Base-by-base conservation (phyloP, 2,329 filamentous ascomycete species). In the Diaporthe sp. region DNA sequence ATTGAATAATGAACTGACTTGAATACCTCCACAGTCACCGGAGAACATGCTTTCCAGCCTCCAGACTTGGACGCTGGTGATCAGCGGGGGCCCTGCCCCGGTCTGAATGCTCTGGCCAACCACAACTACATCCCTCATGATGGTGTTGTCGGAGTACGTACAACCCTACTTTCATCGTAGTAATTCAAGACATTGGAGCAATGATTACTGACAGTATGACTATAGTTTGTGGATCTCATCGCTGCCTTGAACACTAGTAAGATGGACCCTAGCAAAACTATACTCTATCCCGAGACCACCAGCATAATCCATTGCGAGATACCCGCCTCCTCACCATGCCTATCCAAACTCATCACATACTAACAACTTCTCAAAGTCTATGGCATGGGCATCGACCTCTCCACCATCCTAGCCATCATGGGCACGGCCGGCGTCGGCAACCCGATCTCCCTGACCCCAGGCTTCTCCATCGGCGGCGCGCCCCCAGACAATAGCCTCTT, bases 361-460 rank as follows among this genome's bases (percentile, higher is more conserved):
- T 68, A 8, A 68, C 47, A 39, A 4, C 4, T 15, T 1, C 4
- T 2, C 15, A 30, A 19, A 68, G 82, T 88, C 1, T 87, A 82
- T 35, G 85, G 86, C 5, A 88, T 89, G 87, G 83, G 83, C 0
- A 66, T 87, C 25, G 86, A 87, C 22, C 77, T 88, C 0, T 80
- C 81, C 2, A 81, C 81, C 2, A 72, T 88, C 6, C 78, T 87
- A 4, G 82, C 84, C n/a, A 79, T 85, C 5, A 84, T 87, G 79
- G 86, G 86, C 9, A 86, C 85, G 19, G 84, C 86, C 15, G 85
- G 85, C 76, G 84, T 84, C 4, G 88, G 88, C 1, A 86, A 90
- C 74, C 85, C 86, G 8, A 76, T 89, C 0, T 88, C 88, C 0
- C 75, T 88, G 1, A 81, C 84, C 55, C 87, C 84, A 2, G 82